Percentiles rank a stretch among this genome's conserved stretches.
Conservation (phyloP, 192 early-diverging fungal species). For the Funneliformis mosseae region DNA sequence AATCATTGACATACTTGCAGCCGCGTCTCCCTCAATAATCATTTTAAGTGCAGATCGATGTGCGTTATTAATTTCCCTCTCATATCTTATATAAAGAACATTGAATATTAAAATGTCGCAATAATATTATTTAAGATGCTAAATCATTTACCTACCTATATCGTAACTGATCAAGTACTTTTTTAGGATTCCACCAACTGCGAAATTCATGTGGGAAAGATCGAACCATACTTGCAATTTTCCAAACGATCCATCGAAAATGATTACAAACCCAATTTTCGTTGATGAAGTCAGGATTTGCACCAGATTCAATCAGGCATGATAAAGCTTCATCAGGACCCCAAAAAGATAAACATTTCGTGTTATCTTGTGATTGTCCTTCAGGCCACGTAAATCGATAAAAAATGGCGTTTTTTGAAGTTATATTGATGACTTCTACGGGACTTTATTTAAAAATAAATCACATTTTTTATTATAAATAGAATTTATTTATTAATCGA, state of each 20-base stretch:
- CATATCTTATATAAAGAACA: conserved; percentile 51
- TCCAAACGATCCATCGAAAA: conserved; percentile 72
- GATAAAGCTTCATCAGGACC: conserved; percentile 47
- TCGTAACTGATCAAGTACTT: conserved; percentile 54
- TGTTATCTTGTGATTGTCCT: background rate
- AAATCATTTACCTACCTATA: conserved; percentile 40
- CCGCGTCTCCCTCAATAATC: conserved; percentile 63
- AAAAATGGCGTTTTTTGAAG: conserved; percentile 25
- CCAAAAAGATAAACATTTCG: conserved; percentile 36
- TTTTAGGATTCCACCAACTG: conserved; percentile 44
- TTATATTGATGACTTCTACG: conserved; percentile 38
- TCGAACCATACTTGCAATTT: conserved; percentile 59
- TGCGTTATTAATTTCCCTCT: conserved; percentile 61
- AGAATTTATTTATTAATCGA: background rate
- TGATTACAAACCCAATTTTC: conserved; percentile 64
- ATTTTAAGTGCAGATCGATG: conserved; percentile 60
- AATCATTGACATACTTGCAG: conserved; percentile 54
- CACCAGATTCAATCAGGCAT: conserved; percentile 47
- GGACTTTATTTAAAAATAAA: conserved; percentile 24
- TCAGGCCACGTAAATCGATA: conserved; percentile 31
- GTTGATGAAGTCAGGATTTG: conserved; percentile 32
- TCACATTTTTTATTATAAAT: too few relatives aligned
- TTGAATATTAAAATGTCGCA: background rate
- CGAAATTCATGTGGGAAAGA: conserved; percentile 45
- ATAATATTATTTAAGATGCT: background rate